Evolutionary conservation across 441 rosid species (phyloP).

Genomic region (Adansonia gregorii): DNA sequence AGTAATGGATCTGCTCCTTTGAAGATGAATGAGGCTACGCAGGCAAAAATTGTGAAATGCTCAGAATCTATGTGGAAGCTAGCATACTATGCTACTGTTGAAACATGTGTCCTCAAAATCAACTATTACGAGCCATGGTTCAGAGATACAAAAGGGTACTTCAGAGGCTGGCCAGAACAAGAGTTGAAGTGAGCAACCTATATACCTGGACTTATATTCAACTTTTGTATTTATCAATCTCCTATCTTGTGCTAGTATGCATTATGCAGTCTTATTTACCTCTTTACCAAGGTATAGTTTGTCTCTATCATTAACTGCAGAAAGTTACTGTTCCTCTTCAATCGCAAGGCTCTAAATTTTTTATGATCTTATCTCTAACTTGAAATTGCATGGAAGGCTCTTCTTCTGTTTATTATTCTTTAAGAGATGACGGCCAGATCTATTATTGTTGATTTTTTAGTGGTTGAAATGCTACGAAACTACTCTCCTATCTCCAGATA

Average conservation of each 20-base stretch:
- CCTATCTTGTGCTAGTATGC: too few relatives aligned
- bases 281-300: neutral
- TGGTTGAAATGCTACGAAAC: neutral
- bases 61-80: constrained; percentile 95
- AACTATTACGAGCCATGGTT: constrained; percentile 74
- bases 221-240: too few relatives aligned
- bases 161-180: constrained; percentile 86
- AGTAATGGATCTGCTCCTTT: constrained; percentile 39
- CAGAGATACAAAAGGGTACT: constrained; percentile 57
- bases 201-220: constrained; percentile 25
- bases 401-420: constrained; percentile 15
- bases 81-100: constrained; percentile 65
- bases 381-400: constrained; percentile 17
- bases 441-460: constrained; percentile 3
- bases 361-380: constrained; percentile 3
- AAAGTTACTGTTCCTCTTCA: neutral
- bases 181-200: constrained; percentile 69
- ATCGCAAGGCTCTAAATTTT: constrained; percentile 18
- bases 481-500: neutral
- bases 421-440: neutral
- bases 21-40: constrained; percentile 53
- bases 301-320: neutral
- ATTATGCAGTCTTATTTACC: neutral
- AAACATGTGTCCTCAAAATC: constrained; percentile 59
- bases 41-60: constrained; percentile 33